Base-by-base conservation (phyloP, 306 rosid species). In the Adenanthera pavonina region DNA sequence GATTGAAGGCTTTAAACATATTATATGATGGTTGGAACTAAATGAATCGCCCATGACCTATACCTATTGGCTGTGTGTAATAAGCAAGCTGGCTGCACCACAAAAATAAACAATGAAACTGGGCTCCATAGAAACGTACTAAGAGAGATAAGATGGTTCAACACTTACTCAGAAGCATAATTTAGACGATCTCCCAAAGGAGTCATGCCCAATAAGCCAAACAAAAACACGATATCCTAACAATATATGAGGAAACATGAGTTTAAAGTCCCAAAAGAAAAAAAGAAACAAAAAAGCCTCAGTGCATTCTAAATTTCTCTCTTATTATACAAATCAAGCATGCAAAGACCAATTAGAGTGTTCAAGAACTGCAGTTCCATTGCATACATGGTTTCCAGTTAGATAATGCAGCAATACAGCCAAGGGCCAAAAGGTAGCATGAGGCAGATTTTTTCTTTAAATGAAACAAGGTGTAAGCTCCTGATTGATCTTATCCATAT, bases 371-470 rank as follows among this genome's bases (percentile, higher is more conserved):
- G 30, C 30, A 56, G 62, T 56, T 56, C 33, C 33, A n/a, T 6
- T 46, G 48, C 90, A 13, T 84, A 92, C 98, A 83, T 94, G 94
- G 25, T 89, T 84, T 43, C 79, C 83, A 0, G 91, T 87, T 2
- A 86, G 12, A 69, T 92, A 90, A 74, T 94, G 97, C 16, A 92
- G 86, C 73, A 88, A 69, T 6, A 94, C 84, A 0, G 98, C 95
- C 67, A 94, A 54, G 0, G 98, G 98, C 98, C 98, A 88, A 94
- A 89, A 0, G 97, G 97, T 4, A 94, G 89, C 79, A 94, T 72
- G 2, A 87, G 0, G 81, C 89, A 90, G 89, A 94, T 89, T 87
- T 92, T 94, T 52, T 94, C 90, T 76, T 75, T 88, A 69, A 92
- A 60, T 36, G 92, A 84, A 57, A 94, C 92, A 17, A 85, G 6